Evolutionary conservation across 306 rosid species (phyloP).

Genomic region (Prunus armeniaca): DNA sequence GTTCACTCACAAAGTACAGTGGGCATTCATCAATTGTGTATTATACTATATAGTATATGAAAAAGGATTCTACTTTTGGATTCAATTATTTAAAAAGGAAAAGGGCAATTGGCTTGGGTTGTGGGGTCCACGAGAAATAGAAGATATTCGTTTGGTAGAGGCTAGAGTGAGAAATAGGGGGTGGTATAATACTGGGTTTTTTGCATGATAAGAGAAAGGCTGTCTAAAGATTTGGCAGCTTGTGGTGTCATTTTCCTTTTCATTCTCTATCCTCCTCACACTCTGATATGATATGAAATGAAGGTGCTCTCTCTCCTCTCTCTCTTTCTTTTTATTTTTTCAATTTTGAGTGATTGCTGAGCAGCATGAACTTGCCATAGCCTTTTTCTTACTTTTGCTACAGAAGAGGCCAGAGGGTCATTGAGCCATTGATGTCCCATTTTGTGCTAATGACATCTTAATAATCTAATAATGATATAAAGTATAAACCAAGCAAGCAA

Average conservation of each 20-base stretch:
- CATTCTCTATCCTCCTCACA: slow-evolving; percentile 26
- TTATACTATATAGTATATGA: background rate
- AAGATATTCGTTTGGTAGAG: slow-evolving; percentile 55
- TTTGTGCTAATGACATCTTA: background rate
- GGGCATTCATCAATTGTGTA: slow-evolving; percentile 16
- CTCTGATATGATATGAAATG: background rate
- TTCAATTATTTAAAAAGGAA: slow-evolving; percentile 12
- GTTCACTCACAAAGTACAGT: slow-evolving; percentile 43
- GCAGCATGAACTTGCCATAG: background rate
- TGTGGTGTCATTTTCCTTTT: slow-evolving; percentile 49
- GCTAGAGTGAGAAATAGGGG: background rate
- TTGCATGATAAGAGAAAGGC: slow-evolving; percentile 28
- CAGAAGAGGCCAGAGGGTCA: too few species aligned
- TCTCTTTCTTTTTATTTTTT: background rate
- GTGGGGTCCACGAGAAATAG: slow-evolving; percentile 35
- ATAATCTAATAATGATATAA: background rate
- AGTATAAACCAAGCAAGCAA: background rate
- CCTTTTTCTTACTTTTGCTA: too few species aligned
- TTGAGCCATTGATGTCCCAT: background rate
- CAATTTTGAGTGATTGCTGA: background rate
- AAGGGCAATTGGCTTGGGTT: background rate
- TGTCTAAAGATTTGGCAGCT: slow-evolving; percentile 53
- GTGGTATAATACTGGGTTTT: background rate
- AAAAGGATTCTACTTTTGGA: background rate
- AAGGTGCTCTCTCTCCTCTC: background rate